Evolutionary conservation across 192 early-diverging fungal species (phyloP), one percentile per base, ranked within the genome.

Genomic region (Gamsiella multidivaricata): DNA sequence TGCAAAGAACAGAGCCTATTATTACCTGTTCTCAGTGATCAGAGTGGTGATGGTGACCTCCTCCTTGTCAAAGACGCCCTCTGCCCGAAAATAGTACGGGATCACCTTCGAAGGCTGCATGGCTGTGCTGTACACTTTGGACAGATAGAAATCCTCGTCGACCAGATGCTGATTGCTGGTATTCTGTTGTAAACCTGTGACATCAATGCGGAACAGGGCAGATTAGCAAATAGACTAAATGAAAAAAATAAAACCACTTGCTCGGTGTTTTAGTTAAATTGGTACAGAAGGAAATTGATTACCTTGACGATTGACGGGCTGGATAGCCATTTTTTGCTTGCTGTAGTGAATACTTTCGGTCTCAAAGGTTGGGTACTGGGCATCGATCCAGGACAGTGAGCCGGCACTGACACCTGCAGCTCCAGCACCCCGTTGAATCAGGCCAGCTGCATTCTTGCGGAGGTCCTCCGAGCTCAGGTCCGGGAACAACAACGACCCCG

Each of bases 21-120:
- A 42, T 53, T 86, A 86, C 55, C 88, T 79, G 69, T 89, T 85
- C 52, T 82, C 70, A 20, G 88, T 89, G 28, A 89, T 82, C 23
- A 89, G 43, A 2, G 88, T 89, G 22, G 86, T 80, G 32, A 89
- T 86, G 1, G 88, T 89, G 23, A 89, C 73, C 20, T 87, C 88
- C 74, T 88, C 87, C 28, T 79, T 70, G 47, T 85, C 80, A 53
- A 83, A 80, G 31, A 47, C 20, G 28, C 81, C 69, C 28, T 82
- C 56, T 6, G 87, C 84, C 51, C 69, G 72, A 55, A 85, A 89
- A 54, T 89, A 88, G 57, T 86, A 89, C 18, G 88, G 88, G 33
- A 88, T 87, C 42, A 89, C 86, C 31, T 89, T 85, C 49, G 83
- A 84, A 20, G 88, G 88, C 39, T 85, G 84, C 84, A 89, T 85